Percentiles rank a stretch among this genome's conserved stretches.
phyloP scores from a whole-genome alignment of 106 monocot genomes.

The Apostasia shenzhenica region DNA sequence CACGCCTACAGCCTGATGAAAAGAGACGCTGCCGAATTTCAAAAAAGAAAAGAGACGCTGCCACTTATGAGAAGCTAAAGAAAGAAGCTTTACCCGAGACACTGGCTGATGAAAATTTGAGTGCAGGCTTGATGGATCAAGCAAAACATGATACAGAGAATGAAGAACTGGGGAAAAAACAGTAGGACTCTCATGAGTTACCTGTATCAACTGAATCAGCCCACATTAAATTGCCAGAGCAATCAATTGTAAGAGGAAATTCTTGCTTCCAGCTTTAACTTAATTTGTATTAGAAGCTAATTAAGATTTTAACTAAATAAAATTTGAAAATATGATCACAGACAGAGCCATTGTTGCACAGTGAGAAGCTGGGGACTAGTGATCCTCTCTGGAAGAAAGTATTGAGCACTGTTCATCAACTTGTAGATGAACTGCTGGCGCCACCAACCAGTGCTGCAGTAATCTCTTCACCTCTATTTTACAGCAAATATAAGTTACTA shows the following conservation, averaged over 20 bases:
- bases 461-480: not conserved
- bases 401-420: slow-evolving; percentile 13
- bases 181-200: not conserved
- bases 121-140: not conserved
- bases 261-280: not conserved
- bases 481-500: no score
- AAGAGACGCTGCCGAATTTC: no score
- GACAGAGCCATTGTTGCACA: slow-evolving; percentile 8
- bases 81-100: not conserved
- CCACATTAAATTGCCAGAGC: not conserved
- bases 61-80: not conserved
- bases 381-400: slow-evolving; percentile 7
- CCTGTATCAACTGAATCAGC: slow-evolving; percentile 5
- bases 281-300: no score
- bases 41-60: no score
- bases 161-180: no score
- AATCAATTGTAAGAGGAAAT: not conserved
- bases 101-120: not conserved
- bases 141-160: no score
- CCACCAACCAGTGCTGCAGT: slow-evolving; percentile 57
- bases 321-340: not conserved
- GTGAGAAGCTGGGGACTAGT: slow-evolving; percentile 1
- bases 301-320: not conserved
- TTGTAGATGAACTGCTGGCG: slow-evolving; percentile 30
- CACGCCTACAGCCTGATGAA: slow-evolving; percentile 58